Evolutionary conservation across 371 early-diverging fungal genomes (phyloP).

Genomic region (Lichtheimia ramosa): DNA sequence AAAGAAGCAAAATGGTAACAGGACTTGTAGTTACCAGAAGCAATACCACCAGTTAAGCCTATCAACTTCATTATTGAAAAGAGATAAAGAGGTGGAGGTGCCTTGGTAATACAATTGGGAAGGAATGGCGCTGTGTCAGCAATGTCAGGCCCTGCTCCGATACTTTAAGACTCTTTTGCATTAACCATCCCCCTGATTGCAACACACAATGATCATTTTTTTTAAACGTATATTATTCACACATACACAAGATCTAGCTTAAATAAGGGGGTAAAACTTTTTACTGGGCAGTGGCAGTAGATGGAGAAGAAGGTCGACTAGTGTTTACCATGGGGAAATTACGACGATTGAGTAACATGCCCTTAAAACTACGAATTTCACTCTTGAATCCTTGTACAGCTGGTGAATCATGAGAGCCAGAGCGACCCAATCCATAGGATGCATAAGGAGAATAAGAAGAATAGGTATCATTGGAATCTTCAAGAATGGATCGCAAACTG

Average conservation of each 20-base stretch:
- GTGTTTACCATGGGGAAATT: conserved; percentile 26
- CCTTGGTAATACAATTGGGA: no score
- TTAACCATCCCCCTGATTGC: no score
- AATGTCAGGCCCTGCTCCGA: no score
- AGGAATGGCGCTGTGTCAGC: no score
- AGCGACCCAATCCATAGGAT: conserved; percentile 3
- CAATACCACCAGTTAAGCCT: conserved; percentile 93
- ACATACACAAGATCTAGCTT: no score
- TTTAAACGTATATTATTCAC: no score
- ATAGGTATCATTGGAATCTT: conserved; percentile 10
- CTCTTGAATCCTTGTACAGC: conserved; percentile 32
- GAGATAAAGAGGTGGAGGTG: not conserved
- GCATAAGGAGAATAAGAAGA: conserved; percentile 12
- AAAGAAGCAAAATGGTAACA: no score
- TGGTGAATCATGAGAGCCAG: conserved; percentile 25
- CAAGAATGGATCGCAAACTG: conserved; percentile 7
- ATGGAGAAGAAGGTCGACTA: conserved; percentile 8
- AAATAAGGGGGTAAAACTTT: not conserved
- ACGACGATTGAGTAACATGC: conserved; percentile 27
- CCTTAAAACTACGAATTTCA: conserved; percentile 31
- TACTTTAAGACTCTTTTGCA: no score
- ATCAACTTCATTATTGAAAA: conserved; percentile 70
- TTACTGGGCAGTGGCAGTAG: not conserved
- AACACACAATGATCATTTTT: no score
- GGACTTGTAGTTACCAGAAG: conserved; percentile 80